phyloP scores from a whole-genome alignment of 495 filamentous ascomycete species.

The Xylaria sp. region DNA sequence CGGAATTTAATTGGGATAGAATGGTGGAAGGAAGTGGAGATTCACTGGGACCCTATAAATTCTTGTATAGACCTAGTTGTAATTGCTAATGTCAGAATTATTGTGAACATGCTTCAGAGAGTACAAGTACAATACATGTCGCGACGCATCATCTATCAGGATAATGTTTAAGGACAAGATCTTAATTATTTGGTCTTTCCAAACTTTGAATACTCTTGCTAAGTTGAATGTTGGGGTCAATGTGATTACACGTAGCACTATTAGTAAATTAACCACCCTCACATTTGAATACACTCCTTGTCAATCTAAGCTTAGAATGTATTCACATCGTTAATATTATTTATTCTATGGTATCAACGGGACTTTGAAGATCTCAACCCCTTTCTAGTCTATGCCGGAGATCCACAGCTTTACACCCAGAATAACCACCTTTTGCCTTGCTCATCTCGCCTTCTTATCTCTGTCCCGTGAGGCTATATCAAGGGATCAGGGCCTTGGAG shows the following conservation, averaged over 20 bases:
- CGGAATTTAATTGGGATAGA: neutral
- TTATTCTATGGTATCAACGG: too few species aligned
- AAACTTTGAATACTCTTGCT: neutral
- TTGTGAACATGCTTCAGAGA: neutral
- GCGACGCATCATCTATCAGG: neutral
- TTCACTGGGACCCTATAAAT: neutral
- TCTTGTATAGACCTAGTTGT: conserved; percentile 25
- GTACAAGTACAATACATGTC: too few species aligned
- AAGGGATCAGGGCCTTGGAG: neutral
- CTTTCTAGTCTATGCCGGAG: neutral
- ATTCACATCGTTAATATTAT: too few species aligned
- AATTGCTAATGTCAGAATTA: conserved; percentile 21
- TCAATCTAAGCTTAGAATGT: too few species aligned
- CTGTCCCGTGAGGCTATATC: neutral
- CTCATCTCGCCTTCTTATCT: neutral
- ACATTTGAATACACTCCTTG: too few species aligned
- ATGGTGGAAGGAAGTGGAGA: neutral
- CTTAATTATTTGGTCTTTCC: neutral
- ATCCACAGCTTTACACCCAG: neutral
- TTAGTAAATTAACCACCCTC: too few species aligned
- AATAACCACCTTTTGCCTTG: neutral
- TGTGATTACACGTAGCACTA: neutral
- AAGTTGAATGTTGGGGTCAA: neutral
- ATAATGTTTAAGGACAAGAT: neutral
- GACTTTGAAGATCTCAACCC: neutral